phyloP scores from a whole-genome alignment of 331 rosid species.

The Acacia concinna region DNA sequence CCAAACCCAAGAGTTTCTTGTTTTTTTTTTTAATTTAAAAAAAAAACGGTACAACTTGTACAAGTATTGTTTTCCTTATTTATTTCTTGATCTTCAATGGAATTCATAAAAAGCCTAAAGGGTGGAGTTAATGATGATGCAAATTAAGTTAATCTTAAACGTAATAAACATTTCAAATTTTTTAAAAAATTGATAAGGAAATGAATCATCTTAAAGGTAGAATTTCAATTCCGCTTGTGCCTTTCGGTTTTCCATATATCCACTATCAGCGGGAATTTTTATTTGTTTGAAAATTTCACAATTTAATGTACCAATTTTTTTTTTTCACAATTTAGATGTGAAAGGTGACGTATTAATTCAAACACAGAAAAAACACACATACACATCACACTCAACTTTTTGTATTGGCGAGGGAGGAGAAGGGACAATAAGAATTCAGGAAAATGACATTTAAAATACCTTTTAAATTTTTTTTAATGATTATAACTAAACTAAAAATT shows the following conservation, averaged over 20 bases:
- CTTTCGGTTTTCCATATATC: background rate
- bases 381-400: background rate
- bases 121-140: background rate
- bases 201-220: background rate
- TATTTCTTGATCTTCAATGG: background rate
- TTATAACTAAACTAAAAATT: background rate
- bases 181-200: background rate
- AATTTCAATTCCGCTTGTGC: background rate
- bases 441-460: background rate
- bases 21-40: background rate
- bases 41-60: background rate
- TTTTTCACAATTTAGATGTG: background rate
- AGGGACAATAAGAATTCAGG: background rate
- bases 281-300: too few species aligned
- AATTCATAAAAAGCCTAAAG: background rate
- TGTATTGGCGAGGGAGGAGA: background rate
- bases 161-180: background rate
- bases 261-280: background rate
- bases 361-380: background rate
- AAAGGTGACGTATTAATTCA: background rate
- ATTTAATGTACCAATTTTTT: too few species aligned
- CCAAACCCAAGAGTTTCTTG: background rate
- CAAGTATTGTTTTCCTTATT: background rate
- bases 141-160: background rate
- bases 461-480: background rate